Conservation (phyloP, 495 filamentous ascomycete species). For the Venustampulla echinocandica region DNA sequence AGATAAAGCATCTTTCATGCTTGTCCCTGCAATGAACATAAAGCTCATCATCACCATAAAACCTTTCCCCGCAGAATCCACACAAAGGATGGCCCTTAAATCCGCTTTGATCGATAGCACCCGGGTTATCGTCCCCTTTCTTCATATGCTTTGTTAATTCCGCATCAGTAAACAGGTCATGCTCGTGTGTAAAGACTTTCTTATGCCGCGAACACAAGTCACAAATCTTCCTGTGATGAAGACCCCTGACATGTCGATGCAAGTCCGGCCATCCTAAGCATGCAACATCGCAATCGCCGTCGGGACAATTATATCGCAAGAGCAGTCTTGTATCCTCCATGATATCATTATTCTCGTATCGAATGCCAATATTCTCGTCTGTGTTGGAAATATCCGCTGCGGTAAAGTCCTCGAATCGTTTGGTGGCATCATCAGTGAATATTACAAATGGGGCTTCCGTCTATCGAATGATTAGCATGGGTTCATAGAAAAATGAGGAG, state of each 20-base stretch:
- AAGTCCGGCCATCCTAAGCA: slow-evolving; percentile 90
- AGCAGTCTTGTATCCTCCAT: slow-evolving; percentile 79
- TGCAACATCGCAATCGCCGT: slow-evolving; percentile 73
- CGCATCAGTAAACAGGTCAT: slow-evolving; percentile 79
- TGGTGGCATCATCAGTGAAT: slow-evolving; percentile 75
- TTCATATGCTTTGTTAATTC: slow-evolving; percentile 82
- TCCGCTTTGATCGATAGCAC: slow-evolving; percentile 83
- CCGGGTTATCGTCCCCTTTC: slow-evolving; percentile 84
- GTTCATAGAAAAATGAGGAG: background rate
- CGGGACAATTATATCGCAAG: slow-evolving; percentile 93
- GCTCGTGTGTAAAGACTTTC: slow-evolving; percentile 97
- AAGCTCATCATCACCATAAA: slow-evolving; percentile 93
- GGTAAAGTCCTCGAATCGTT: slow-evolving; percentile 75
- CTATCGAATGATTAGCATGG: slow-evolving; percentile 30
- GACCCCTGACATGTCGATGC: slow-evolving; percentile 76
- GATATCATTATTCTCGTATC: slow-evolving; percentile 78
- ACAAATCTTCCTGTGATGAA: slow-evolving; percentile 85
- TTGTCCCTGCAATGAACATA: slow-evolving; percentile 85
- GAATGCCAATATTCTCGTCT: slow-evolving; percentile 81
- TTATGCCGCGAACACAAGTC: slow-evolving; percentile 92
- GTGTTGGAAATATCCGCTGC: slow-evolving; percentile 59
- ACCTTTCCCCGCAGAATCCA: slow-evolving; percentile 81
- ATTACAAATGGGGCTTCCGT: slow-evolving; percentile 76
- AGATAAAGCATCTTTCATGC: slow-evolving; percentile 93
- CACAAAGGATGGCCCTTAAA: slow-evolving; percentile 96